Evolutionary conservation across 1,284 basidiomycete genomes (phyloP), one percentile per base, ranked within the genome.

Genomic region (Irpex rosettiformis): DNA sequence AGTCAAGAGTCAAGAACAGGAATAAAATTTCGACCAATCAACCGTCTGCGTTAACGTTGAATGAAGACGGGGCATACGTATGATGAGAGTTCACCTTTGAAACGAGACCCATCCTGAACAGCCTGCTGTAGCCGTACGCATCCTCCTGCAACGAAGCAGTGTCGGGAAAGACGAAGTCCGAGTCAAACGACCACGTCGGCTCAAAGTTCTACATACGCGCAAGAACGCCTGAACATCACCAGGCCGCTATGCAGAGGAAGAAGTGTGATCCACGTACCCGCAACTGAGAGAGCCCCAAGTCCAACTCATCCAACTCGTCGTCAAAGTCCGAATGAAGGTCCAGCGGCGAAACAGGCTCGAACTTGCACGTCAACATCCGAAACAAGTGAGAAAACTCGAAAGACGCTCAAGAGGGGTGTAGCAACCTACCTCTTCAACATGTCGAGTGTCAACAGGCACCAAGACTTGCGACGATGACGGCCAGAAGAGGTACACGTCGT

Each of bases 401-500:
- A 16, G 27, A 27, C n/a, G 28, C 1, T 40, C n/a, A 40, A n/a
- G 13, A 18, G 16, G 16, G 37, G 18, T n/a, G 11, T 2, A n/a
- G 18, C 37, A 4, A n/a, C 37, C 18, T 13, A 27, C 18, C 1
- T 47, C 28, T 3, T 54, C 29, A 11, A 21, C 27, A 11, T 28
- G 29, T 7, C 27, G 5, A 13, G 28, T 10, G 24, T 45, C 27
- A 40, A 28, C 56, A 4, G 52, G 52, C 49, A 59, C 24, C 54
- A 56, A 18, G 6, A 37, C 54, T 22, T 47, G 48, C 0, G 47
- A 52, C 4, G 54, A 56, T 1, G 58, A 59, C 2, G 58, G 58
- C 58, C 58, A 59, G 49, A 52, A 59, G 1, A 56, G 40, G 16
- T 52, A 59, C 11, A 56, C 49, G 40, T 59, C 58, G 54, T 59